Evolutionary conservation across 306 rosid genomes (phyloP).

Genomic region (Trifolium repens): DNA sequence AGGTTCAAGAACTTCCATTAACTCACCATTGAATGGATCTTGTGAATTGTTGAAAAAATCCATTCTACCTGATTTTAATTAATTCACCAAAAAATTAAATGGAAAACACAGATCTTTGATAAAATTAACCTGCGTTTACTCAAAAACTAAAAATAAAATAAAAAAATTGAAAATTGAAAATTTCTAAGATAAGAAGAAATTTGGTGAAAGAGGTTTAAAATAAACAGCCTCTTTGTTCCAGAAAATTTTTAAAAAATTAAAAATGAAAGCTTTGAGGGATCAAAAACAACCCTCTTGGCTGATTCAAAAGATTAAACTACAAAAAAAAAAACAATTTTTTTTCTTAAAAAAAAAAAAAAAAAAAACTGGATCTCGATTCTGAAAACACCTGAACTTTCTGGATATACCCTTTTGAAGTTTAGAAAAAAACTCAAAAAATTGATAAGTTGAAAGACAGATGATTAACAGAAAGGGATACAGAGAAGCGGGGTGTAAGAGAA

Average conservation of each 20-base stretch:
- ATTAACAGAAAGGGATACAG: slow-evolving; percentile 99
- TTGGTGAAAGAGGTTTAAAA: slow-evolving; percentile 68
- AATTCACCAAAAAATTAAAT: slow-evolving; percentile 5
- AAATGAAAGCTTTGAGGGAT: slow-evolving; percentile 54
- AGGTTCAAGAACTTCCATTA: slow-evolving; percentile 97
- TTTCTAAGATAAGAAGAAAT: background rate
- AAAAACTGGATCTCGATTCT: slow-evolving; percentile 94
- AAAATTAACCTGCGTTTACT: slow-evolving; percentile 54
- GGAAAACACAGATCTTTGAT: slow-evolving; percentile 34
- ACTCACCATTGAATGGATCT: slow-evolving; percentile 69
- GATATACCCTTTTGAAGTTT: slow-evolving; percentile 61
- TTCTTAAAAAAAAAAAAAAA: background rate
- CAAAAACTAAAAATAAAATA: slow-evolving; percentile 31
- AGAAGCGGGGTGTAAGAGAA: slow-evolving; percentile 83
- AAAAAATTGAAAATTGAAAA: background rate
- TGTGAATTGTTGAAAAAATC: slow-evolving; percentile 56
- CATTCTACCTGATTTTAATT: slow-evolving; percentile 52
- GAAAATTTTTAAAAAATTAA: background rate
- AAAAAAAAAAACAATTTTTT: background rate
- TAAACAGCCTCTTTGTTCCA: slow-evolving; percentile 73
- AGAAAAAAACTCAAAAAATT: slow-evolving; percentile 78
- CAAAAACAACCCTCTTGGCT: slow-evolving; percentile 81
- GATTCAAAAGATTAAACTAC: slow-evolving; percentile 25
- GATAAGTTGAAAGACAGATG: slow-evolving; percentile 84
- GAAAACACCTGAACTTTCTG: slow-evolving; percentile 91